Conservation (phyloP, 129 eudicot species). For the Pittosporum tobira region DNA sequence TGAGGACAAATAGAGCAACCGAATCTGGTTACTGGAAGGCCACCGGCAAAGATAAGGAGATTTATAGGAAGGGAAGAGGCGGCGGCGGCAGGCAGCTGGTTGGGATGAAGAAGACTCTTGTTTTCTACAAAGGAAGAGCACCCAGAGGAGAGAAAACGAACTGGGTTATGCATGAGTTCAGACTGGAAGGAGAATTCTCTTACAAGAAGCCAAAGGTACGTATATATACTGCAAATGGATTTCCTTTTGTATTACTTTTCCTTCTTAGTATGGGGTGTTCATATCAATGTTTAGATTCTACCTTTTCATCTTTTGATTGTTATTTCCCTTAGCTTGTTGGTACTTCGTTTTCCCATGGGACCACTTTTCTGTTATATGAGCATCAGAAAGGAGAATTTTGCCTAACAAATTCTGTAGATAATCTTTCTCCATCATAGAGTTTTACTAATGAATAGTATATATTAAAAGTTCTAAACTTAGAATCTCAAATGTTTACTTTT, state of each 20-base stretch:
- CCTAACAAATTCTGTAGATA: too few relatives aligned
- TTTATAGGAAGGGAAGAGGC: conserved; percentile 30
- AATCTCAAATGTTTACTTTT: too few relatives aligned
- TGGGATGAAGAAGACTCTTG: conserved; percentile 90
- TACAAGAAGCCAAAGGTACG: conserved; percentile 55
- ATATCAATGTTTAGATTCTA: not conserved
- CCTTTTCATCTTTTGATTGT: not conserved
- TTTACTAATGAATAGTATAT: too few relatives aligned
- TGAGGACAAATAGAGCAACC: conserved; percentile 83
- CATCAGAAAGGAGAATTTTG: too few relatives aligned
- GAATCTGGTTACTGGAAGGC: conserved; percentile 92
- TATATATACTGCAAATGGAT: not conserved
- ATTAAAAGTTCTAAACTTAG: too few relatives aligned
- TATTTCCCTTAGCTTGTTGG: conserved; percentile 1
- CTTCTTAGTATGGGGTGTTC: too few relatives aligned
- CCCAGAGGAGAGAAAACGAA: conserved; percentile 78
- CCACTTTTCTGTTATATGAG: conserved; percentile 12
- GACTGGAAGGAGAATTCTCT: conserved; percentile 75
- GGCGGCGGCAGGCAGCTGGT: conserved; percentile 34
- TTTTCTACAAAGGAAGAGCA: conserved; percentile 88
- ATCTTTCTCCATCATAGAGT: too few relatives aligned
- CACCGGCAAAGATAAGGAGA: conserved; percentile 86
- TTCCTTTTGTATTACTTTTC: not conserved
- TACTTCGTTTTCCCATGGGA: not conserved
- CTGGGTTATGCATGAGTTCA: conserved; percentile 90